These are phyloP conservation scores for Prillingera fragicola DNA, from an alignment of 1,284 basidiomycete genomes.

Conservation along the genomic window DNA sequence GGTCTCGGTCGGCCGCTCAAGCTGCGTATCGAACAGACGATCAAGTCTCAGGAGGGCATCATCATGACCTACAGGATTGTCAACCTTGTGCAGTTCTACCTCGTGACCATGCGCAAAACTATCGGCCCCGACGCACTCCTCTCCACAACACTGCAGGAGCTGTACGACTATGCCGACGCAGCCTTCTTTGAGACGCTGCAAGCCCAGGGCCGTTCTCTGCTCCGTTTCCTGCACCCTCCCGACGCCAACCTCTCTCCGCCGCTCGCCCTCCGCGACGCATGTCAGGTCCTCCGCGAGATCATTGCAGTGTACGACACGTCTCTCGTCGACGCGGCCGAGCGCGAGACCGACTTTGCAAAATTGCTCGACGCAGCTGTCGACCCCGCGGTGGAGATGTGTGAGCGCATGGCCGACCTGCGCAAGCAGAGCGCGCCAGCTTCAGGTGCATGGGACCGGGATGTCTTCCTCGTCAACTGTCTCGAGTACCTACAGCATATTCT, in stretches of 20 bases:
- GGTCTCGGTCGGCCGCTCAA: constrained; percentile 81
- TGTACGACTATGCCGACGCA: constrained; percentile 71
- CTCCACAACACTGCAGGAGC: constrained; percentile 73
- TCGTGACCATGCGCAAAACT: constrained; percentile 84
- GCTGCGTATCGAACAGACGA: constrained; percentile 83
- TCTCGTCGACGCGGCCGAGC: constrained; percentile 52
- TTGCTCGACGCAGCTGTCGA: constrained; percentile 76
- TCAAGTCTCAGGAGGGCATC: constrained; percentile 84
- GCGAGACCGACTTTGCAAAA: constrained; percentile 57
- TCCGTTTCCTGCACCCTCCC: constrained; percentile 64
- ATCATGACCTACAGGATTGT: constrained; percentile 87
- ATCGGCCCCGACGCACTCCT: constrained; percentile 75
- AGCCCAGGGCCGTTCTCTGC: constrained; percentile 67
- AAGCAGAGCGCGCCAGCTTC: constrained; percentile 11
- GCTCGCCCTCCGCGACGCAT: constrained; percentile 68
- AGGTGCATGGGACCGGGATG: constrained; percentile 66
- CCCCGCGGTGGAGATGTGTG: constrained; percentile 72
- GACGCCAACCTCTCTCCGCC: constrained; percentile 73
- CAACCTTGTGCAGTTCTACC: constrained; percentile 91
- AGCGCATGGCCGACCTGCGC: constrained; percentile 60
- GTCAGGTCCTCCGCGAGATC: constrained; percentile 76
- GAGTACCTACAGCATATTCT: constrained; percentile 69
- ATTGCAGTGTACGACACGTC: constrained; percentile 82
- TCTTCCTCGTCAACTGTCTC: constrained; percentile 79
- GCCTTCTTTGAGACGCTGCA: constrained; percentile 81